These are phyloP conservation scores for Kingdonia uniflora DNA, from an alignment of 164 flowering plant species.

Conservation along the genomic window DNA sequence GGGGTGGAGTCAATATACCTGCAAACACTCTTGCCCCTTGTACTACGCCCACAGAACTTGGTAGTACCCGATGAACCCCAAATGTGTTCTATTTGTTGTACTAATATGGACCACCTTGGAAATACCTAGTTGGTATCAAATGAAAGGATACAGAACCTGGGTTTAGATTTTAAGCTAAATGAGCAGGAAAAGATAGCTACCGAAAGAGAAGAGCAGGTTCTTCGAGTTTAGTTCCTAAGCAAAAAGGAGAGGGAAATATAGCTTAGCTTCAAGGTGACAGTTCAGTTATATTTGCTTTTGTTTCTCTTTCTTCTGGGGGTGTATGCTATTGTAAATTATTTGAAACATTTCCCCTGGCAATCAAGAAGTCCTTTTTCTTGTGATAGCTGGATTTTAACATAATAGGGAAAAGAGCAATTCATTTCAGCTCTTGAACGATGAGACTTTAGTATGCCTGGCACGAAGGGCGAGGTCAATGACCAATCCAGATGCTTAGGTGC, in stretches of 20 bases:
- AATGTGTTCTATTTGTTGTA: slow-evolving; percentile 17
- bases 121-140: no score
- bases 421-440: no score
- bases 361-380: background rate
- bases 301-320: background rate
- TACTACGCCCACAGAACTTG: slow-evolving; percentile 30
- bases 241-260: no score
- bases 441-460: no score
- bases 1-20: slow-evolving; percentile 39
- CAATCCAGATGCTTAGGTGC: no score
- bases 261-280: slow-evolving; percentile 5
- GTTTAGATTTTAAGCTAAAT: slow-evolving; percentile 5
- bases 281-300: slow-evolving; percentile 3
- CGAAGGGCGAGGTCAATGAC: no score
- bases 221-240: no score
- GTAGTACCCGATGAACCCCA: slow-evolving; percentile 18
- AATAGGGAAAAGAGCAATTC: no score
- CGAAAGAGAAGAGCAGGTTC: no score
- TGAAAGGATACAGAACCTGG: background rate
- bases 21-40: slow-evolving; percentile 46
- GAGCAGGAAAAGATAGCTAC: background rate
- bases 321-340: slow-evolving; percentile 7
- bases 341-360: slow-evolving; percentile 2
- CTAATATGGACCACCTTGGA: slow-evolving; percentile 4
- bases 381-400: no score